Conservation (phyloP, 305 asterid species). For the Plantago coronopus region DNA sequence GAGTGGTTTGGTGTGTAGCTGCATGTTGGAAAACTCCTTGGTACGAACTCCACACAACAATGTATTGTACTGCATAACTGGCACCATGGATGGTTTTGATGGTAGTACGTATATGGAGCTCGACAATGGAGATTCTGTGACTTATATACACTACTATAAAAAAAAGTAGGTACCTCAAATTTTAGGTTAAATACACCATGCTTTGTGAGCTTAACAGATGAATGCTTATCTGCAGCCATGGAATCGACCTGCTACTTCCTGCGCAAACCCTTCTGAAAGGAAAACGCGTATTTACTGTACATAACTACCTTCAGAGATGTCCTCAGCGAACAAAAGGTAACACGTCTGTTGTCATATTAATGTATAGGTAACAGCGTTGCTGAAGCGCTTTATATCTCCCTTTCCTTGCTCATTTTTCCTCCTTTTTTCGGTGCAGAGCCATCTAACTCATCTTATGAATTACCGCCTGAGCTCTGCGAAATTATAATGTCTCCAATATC, state of each 20-base stretch:
- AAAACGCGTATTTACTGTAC: conserved; percentile 37
- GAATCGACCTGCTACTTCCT: conserved; percentile 41
- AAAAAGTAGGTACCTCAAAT: conserved; percentile 34
- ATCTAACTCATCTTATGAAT: conserved; percentile 40
- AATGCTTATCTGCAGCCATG: conserved; percentile 45
- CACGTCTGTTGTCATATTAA: background rate
- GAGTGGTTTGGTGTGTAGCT: conserved; percentile 48
- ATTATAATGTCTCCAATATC: conserved; percentile 65
- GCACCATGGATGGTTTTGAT: conserved; percentile 37
- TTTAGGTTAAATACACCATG: background rate
- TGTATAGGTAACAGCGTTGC: no score
- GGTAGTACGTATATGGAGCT: conserved; percentile 42
- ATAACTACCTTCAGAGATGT: conserved; percentile 52
- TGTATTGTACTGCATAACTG: conserved; percentile 41
- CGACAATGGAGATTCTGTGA: conserved; percentile 32
- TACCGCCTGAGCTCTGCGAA: conserved; percentile 78
- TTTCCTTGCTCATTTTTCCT: conserved; percentile 9
- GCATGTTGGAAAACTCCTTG: conserved; percentile 56
- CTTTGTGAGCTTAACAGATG: conserved; percentile 6
- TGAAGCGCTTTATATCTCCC: background rate
- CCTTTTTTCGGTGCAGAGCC: conserved; percentile 34
- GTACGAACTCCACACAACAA: conserved; percentile 69
- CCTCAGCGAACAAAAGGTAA: conserved; percentile 49
- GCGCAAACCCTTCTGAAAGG: conserved; percentile 48
- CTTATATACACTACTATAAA: conserved; percentile 47